Base-by-base conservation (phyloP, 139 green algal species). In the Chloropicon primus region DNA sequence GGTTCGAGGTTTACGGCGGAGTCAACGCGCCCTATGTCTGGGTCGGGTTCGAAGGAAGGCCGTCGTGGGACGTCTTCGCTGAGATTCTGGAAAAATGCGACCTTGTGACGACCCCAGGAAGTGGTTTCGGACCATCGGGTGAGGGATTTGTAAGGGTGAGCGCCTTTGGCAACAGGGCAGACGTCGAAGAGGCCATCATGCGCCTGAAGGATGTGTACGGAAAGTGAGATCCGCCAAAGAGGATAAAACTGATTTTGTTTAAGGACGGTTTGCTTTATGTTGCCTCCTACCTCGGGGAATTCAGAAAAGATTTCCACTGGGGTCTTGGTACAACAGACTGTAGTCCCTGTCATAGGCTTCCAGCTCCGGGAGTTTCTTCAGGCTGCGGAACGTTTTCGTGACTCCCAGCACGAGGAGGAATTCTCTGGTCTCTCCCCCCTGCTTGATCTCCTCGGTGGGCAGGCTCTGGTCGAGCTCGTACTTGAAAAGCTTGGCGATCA, bases 31-130 rank as follows among this genome's bases (percentile, higher is more conserved):
- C 96, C 24, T 99, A 99, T 80, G 90, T 99, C 24, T 99, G 96
- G 96, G 93, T 99, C 1, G 91, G 91, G 71, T 98, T 99, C 86
- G 93, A 94, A 0, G 94, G 90, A 53, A 78, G 80, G 54, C 74
- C 76, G 22, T 88, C 87, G 24, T 98, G 94, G 95, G 95, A 99
- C 71, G 92, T 97, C 28, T 99, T 99, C 85, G 89, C 89, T 75
- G 41, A 97, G 77, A 97, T 97, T 74, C 86, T 98, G 74, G 84
- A 93, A 53, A 93, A 94, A 84, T 96, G 90, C 82, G 83, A 98
- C 86, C 97, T 99, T 74, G 96, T 99, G 72, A 97, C 92, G 74
- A 99, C 96, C 0, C 96, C 96, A 22, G 96, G 96, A 77, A 90
- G 77, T 29, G 96, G 96, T 0, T 99, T 99, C 82, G 96, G 96